A percentile compares a stretch with the other conserved stretches of the same genome.
These are phyloP conservation scores for Mycena haematopus DNA, from an alignment of 768 basidiomycete species.

Conservation along the genomic window DNA sequence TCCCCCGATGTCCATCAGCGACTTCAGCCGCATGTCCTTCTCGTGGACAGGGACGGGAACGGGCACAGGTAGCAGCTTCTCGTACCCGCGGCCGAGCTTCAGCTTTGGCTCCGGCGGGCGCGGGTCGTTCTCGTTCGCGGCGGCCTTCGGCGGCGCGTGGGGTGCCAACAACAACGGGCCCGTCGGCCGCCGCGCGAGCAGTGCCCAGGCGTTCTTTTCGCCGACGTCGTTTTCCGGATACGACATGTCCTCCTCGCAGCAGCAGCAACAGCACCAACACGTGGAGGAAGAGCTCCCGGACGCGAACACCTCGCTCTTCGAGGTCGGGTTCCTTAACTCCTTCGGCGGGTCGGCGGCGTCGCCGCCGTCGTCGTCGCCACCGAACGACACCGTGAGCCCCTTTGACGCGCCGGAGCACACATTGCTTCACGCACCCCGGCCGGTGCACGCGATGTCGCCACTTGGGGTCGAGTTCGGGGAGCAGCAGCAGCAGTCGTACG, in stretches of 20 bases:
- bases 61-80: slow-evolving; percentile 24
- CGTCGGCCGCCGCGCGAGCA: slow-evolving; percentile 35
- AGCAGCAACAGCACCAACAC: slow-evolving; percentile 54
- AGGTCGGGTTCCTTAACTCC: slow-evolving; percentile 47
- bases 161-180: slow-evolving; percentile 15
- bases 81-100: slow-evolving; percentile 30
- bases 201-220: slow-evolving; percentile 47
- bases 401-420: slow-evolving; percentile 13
- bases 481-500: slow-evolving; percentile 14
- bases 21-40: slow-evolving; percentile 19
- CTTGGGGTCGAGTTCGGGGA: slow-evolving; percentile 18
- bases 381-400: slow-evolving; percentile 23
- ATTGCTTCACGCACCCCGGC: slow-evolving; percentile 28
- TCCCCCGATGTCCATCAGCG: slow-evolving; percentile 24
- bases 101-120: slow-evolving; percentile 19
- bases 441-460: slow-evolving; percentile 23
- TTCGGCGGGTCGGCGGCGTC: slow-evolving; percentile 25
- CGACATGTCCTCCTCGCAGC: slow-evolving; percentile 33
- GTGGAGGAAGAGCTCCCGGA: slow-evolving; percentile 57
- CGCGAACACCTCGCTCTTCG: slow-evolving; percentile 54
- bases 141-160: slow-evolving; percentile 24
- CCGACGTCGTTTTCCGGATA: slow-evolving; percentile 42
- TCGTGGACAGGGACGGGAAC: slow-evolving; percentile 20
- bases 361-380: slow-evolving; percentile 13
- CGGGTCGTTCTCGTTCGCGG: slow-evolving; percentile 25